Evolutionary conservation across 768 basidiomycete species (phyloP), one percentile per base, ranked within the genome.

Genomic region (Amanita subjunquillea): DNA sequence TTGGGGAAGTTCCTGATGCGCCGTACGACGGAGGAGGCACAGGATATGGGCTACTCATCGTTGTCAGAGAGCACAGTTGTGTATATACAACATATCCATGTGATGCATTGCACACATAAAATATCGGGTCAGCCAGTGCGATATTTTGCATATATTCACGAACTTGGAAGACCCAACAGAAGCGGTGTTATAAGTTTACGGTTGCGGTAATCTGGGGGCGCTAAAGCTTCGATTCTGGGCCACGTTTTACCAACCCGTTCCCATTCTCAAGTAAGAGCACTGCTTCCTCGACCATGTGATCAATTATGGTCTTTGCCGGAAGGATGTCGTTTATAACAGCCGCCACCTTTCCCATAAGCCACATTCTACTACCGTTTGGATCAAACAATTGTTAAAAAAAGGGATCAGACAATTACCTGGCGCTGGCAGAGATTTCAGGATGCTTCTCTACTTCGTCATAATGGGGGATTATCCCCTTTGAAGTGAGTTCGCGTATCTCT

Each of bases 261-360:
- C 71, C 71, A 39, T 58, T 57, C 46, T 69, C 57, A 25, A 77
- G 48, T 52, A 70, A 60, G 15, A 59, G 57, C 8, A 66, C 69
- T 17, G 72, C 75, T 7, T 73, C 65, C 10, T 62, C 58, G 4
- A 77, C 68, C 91, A 94, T 93, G 54, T 76, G 74, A 27, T 92
- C 88, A 45, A 92, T 73, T 58, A 94, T 94, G 47, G 74, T 72
- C 69, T 91, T 80, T 6, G 92, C 93, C 4, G 93, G 89, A 9
- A 82, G 73, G 32, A 95, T 67, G 1, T 93, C 87, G 52, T 85
- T 62, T 54, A 89, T 82, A 42, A 87, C 70, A 23, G 75, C 82
- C 12, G 88, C 76, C 29, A 93, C 89, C 51, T 80, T 79, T 47
- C 93, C 94, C 72, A 94, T 89, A 45, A 94, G 74, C 84, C 86